Evolutionary conservation across 352 stramenopile genomes (phyloP).

Genomic region (Vaucheria bursata): DNA sequence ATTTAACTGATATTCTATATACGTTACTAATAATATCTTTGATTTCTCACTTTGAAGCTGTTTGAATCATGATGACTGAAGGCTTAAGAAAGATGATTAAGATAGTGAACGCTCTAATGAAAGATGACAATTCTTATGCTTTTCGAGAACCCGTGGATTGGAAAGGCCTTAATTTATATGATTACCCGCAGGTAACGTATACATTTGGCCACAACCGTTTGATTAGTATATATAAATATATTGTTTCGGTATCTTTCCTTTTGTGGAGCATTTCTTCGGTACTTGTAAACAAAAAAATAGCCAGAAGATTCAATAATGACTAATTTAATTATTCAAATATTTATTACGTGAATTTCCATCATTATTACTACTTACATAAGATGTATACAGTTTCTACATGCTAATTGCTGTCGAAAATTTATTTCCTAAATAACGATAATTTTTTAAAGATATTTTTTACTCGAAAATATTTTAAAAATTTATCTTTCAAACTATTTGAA

Average conservation of each 20-base stretch:
- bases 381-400: background rate
- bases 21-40: too few relatives aligned
- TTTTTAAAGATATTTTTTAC: too few relatives aligned
- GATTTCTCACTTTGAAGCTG: too few relatives aligned
- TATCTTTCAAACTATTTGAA: too few relatives aligned
- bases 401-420: too few relatives aligned
- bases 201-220: background rate
- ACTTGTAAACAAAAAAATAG: background rate
- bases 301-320: background rate
- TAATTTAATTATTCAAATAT: background rate
- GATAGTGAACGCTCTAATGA: background rate
- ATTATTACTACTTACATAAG: background rate
- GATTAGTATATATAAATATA: background rate
- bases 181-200: slow-evolving; percentile 62
- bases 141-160: slow-evolving; percentile 72
- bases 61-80: background rate
- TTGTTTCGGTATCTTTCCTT: background rate
- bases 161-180: slow-evolving; percentile 63
- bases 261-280: background rate
- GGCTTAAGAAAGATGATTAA: background rate
- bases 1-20: too few relatives aligned
- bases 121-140: background rate
- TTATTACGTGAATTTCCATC: background rate
- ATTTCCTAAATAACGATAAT: too few relatives aligned
- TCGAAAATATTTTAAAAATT: too few relatives aligned